Conservation (phyloP, 345 rosid species). For the Aegle marmelos region DNA sequence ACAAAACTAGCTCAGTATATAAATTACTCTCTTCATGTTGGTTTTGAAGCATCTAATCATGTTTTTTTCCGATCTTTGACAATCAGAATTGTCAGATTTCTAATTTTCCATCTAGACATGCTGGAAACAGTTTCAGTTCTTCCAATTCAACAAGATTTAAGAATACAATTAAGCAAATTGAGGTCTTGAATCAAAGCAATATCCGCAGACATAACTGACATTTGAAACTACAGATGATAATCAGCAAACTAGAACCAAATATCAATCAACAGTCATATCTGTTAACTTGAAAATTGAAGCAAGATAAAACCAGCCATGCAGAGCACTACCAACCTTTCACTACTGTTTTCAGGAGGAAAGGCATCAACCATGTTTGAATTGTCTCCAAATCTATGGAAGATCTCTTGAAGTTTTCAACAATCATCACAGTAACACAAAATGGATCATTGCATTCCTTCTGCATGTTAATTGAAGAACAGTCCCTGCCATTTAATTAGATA, state of each 20-base stretch:
- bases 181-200: background rate
- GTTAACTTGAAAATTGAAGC: background rate
- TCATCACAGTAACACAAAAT: slow-evolving; percentile 51
- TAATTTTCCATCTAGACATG: background rate
- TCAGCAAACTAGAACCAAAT: background rate
- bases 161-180: background rate
- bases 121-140: slow-evolving; percentile 8
- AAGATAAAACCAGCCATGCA: background rate
- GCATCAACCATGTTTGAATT: slow-evolving; percentile 48
- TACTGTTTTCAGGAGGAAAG: slow-evolving; percentile 57
- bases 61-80: background rate
- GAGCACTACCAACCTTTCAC: slow-evolving; percentile 45
- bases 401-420: slow-evolving; percentile 39
- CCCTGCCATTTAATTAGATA: slow-evolving; percentile 25
- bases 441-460: slow-evolving; percentile 38
- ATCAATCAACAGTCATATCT: background rate
- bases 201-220: background rate
- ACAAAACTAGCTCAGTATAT: background rate
- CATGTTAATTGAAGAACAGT: slow-evolving; percentile 33
- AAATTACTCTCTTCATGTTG: background rate
- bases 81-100: background rate
- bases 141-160: slow-evolving; percentile 4
- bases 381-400: slow-evolving; percentile 32
- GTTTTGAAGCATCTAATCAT: background rate
- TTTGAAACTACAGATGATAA: background rate